Percentiles rank a stretch among this genome's conserved stretches.
phyloP scores from a whole-genome alignment of 257 asterid genomes.

The Thymus quinquecostatus region DNA sequence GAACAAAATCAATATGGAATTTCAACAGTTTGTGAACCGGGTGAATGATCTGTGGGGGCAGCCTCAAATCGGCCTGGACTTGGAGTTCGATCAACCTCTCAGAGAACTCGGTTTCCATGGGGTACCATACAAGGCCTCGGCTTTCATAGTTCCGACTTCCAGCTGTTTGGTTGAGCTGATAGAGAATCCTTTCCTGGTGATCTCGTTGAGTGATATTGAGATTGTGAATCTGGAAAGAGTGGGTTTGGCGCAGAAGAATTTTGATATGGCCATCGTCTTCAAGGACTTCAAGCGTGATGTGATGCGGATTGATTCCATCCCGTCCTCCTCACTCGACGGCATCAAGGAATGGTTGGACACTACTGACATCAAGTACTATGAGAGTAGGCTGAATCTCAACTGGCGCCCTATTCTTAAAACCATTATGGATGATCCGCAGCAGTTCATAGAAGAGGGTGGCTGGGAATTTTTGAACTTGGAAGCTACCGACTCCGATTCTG shows the following conservation, averaged over 20 bases:
- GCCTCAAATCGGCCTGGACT: constrained; percentile 54
- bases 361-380: constrained; percentile 74
- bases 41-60: constrained; percentile 79
- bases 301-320: constrained; percentile 72
- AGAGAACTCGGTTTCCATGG: constrained; percentile 81
- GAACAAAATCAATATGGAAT: constrained; percentile 71
- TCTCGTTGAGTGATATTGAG: constrained; percentile 67
- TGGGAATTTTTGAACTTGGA: constrained; percentile 88
- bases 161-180: constrained; percentile 72
- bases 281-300: constrained; percentile 79
- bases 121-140: constrained; percentile 69
- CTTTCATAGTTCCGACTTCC: constrained; percentile 73
- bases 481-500: constrained; percentile 69
- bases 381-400: constrained; percentile 80
- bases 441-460: constrained; percentile 73
- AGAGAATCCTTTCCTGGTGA: constrained; percentile 73
- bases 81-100: constrained; percentile 78
- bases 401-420: constrained; percentile 72
- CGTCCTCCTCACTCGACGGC: constrained; percentile 64
- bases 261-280: constrained; percentile 78
- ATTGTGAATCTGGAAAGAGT: constrained; percentile 77
- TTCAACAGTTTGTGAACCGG: constrained; percentile 66
- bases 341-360: constrained; percentile 84
- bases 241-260: constrained; percentile 85
- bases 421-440: constrained; percentile 67